phyloP scores from a whole-genome alignment of 1,284 basidiomycete genomes.

The Flammula alnicola region DNA sequence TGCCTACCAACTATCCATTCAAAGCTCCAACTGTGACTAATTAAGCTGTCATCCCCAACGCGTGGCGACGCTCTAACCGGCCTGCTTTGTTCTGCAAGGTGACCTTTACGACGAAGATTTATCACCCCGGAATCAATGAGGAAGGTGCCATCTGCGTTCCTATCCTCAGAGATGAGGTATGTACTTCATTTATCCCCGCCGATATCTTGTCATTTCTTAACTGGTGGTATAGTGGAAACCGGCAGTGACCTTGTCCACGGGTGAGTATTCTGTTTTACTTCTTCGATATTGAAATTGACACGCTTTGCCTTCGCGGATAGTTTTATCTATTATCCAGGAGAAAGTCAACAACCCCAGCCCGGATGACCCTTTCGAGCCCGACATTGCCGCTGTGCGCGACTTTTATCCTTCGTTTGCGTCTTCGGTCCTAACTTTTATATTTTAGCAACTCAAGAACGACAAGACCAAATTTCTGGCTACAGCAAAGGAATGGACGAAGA shows the following conservation, averaged over 20 bases:
- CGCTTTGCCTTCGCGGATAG: constrained; percentile 42
- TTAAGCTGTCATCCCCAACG: constrained; percentile 3
- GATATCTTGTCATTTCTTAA: constrained; percentile 9
- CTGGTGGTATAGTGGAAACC: constrained; percentile 80
- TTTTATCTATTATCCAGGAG: constrained; percentile 80
- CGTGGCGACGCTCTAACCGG: background rate
- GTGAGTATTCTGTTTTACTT: constrained; percentile 42
- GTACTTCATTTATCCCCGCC: constrained; percentile 33
- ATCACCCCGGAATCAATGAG: constrained; percentile 93
- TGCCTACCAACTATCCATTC: constrained; percentile 87
- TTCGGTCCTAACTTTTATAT: constrained; percentile 12
- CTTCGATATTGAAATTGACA: background rate
- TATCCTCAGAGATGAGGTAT: constrained; percentile 80
- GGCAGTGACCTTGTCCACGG: constrained; percentile 75
- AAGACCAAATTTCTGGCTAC: constrained; percentile 69
- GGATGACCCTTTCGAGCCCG: constrained; percentile 89
- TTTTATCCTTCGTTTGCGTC: constrained; percentile 11
- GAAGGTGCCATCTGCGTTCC: constrained; percentile 86
- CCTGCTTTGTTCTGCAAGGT: constrained; percentile 53
- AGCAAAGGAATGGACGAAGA: constrained; percentile 84
- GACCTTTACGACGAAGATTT: constrained; percentile 86
- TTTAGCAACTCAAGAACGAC: constrained; percentile 74
- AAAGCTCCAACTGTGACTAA: constrained; percentile 78
- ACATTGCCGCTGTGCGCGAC: constrained; percentile 72
- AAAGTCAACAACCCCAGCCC: constrained; percentile 88